Base-by-base conservation (phyloP, 495 filamentous ascomycete species). In the Hypoxylon lienhwacheense region DNA sequence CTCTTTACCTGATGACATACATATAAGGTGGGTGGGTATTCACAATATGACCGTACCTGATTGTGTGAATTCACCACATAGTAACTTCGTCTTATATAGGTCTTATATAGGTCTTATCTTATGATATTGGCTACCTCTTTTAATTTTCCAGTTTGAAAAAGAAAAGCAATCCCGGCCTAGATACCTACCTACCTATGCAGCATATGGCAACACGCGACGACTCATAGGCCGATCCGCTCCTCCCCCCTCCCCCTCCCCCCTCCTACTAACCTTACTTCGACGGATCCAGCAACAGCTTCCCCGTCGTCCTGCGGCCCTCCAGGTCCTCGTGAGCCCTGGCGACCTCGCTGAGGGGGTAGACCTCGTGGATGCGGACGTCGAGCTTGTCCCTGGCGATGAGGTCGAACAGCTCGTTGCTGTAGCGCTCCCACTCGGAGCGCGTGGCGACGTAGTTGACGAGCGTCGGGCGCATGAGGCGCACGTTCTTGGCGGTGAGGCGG, bases 321-420 rank as follows among this genome's bases (percentile, higher is more conserved):
- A 97, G 71, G 72, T 97, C 93, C 66, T 64, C 73, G 60, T 97
- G 91, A 20, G 89, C 91, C 56, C 81, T 75, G 15, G 71, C 81
- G 15, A 89, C 82, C 21, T 96, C 86, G 66, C 81, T 78, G 39
- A 97, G 70, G n/a, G 85, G 82, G 68, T 97, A 98, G 1, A 82
- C 71, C 55, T 95, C 78, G 65, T 97, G 89, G 16, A 97, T 81
- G 57, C 79, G 78, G 15, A 87, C 77, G 56, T 89, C 84, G 26
- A 96, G 69, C 59, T 88, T 80, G 21, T 83, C 84, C 33, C 81
- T 77, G 45, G 70, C 64, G 22, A 97, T 78, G 51, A 90, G 76
- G 1, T 75, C 77, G 63, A 92, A 91, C 20, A 97, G 74, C 70
- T 93, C 87, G 21, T 78, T 78, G 7, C 78, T 68, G 68, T 91